A percentile compares a stretch with the other conserved stretches of the same genome.
phyloP scores from a whole-genome alignment of 805 yeast genomes.

The Candida golubevii region DNA sequence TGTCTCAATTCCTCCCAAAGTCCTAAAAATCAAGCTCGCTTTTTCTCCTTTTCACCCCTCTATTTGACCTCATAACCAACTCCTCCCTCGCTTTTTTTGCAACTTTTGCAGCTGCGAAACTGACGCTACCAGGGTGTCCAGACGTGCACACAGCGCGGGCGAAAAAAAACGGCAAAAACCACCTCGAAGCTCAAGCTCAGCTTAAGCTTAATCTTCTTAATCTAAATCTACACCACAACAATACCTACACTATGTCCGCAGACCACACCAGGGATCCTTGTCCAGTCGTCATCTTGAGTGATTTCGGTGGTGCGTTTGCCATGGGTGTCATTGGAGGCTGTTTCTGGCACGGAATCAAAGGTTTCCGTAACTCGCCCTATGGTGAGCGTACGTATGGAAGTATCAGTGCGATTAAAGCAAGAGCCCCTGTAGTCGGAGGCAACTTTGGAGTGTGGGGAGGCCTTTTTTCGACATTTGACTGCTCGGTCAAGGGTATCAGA shows the following conservation, averaged over 20 bases:
- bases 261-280: constrained; percentile 99
- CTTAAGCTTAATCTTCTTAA: no score
- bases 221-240: background rate
- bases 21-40: no score
- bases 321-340: constrained; percentile 99
- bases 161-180: constrained; percentile 11
- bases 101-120: no score
- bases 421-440: constrained; percentile 99
- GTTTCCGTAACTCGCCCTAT: constrained; percentile 95
- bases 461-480: constrained; percentile 89
- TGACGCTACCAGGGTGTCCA: background rate
- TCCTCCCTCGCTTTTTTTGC: no score
- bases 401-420: constrained; percentile 81
- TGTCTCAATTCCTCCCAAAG: no score
- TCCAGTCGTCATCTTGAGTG: constrained; percentile 92
- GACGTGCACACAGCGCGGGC: constrained; percentile 11
- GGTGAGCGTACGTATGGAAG: constrained; percentile 95
- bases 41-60: no score
- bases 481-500: constrained; percentile 91
- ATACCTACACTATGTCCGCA: constrained; percentile 58
- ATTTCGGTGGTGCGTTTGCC: constrained; percentile 98
- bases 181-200: background rate
- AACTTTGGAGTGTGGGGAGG: constrained; percentile 99
- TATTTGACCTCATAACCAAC: no score
- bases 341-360: constrained; percentile 98